Evolutionary conservation across 2,329 filamentous ascomycete genomes (phyloP).

Genomic region (Capronia coronata): DNA sequence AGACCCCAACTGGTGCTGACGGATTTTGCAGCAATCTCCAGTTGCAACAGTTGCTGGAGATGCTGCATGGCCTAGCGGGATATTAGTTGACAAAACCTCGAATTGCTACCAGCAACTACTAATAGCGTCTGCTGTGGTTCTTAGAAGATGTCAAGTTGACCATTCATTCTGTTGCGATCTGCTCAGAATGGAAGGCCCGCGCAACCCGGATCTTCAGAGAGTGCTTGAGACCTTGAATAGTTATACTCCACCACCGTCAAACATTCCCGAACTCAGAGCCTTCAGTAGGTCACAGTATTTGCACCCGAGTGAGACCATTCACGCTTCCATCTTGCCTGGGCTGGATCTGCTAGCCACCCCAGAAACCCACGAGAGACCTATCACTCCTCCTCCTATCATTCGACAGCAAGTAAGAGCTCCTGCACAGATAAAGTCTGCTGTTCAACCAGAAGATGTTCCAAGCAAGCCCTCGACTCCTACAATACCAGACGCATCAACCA

Average conservation of each 20-base stretch:
- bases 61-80: no score
- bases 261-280: neutral
- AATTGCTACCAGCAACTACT: neutral
- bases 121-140: no score
- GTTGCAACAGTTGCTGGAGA: no score
- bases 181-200: constrained; percentile 16
- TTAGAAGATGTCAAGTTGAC: neutral
- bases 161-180: neutral
- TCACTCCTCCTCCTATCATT: constrained; percentile 10
- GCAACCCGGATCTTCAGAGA: constrained; percentile 26
- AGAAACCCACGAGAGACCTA: constrained; percentile 5
- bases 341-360: constrained; percentile 11
- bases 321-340: constrained; percentile 9
- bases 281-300: neutral
- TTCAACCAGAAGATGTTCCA: neutral
- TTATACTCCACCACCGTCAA: constrained; percentile 4
- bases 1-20: no score
- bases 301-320: neutral
- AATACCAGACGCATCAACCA: constrained; percentile 39
- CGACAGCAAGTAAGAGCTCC: constrained; percentile 6
- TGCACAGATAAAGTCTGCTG: neutral
- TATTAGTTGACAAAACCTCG: neutral
- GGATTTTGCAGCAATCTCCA: no score
- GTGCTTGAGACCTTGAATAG: constrained; percentile 23
- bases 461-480: constrained; percentile 18